Percentiles rank a stretch among this genome's conserved stretches.
Conservation (phyloP, 345 rosid genomes). For the Gossypium longicalyx region DNA sequence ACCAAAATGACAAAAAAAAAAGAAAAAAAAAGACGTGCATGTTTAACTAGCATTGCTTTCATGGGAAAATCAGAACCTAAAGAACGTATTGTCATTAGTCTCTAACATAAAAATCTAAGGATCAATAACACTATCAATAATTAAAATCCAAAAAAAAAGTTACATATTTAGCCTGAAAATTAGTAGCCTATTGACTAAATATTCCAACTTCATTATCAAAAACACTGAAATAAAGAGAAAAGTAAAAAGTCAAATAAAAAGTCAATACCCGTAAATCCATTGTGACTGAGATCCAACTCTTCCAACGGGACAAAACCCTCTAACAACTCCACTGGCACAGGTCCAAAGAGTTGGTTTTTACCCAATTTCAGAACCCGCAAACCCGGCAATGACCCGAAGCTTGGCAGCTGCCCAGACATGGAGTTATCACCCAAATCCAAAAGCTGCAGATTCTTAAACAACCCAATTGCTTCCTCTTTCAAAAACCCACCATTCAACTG, state of each 20-base stretch:
- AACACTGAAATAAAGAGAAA: not conserved
- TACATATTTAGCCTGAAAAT: not conserved
- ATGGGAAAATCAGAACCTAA: not conserved
- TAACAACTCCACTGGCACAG: slow-evolving; percentile 55
- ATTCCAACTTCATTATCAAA: not conserved
- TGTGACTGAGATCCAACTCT: slow-evolving; percentile 86
- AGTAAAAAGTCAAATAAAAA: slow-evolving; percentile 5
- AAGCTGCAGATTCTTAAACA: slow-evolving; percentile 65
- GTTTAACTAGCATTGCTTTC: slow-evolving; percentile 2
- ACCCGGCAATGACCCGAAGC: slow-evolving; percentile 46
- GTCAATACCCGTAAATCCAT: slow-evolving; percentile 66
- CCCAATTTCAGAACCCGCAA: slow-evolving; percentile 56
- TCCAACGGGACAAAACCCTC: slow-evolving; percentile 47
- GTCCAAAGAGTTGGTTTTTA: slow-evolving; percentile 59
- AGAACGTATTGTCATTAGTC: not conserved
- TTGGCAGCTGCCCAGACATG: slow-evolving; percentile 63
- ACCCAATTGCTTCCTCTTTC: slow-evolving; percentile 37
- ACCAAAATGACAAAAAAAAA: not conserved
- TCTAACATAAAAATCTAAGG: not conserved
- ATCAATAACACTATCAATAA: not conserved
- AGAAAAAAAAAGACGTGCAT: not conserved
- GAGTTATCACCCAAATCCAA: slow-evolving; percentile 53
- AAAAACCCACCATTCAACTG: slow-evolving; percentile 51
- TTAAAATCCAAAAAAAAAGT: not conserved
- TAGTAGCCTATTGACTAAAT: not conserved